Conservation (phyloP, 1,284 basidiomycete genomes). For the Ustilago loliicola region DNA sequence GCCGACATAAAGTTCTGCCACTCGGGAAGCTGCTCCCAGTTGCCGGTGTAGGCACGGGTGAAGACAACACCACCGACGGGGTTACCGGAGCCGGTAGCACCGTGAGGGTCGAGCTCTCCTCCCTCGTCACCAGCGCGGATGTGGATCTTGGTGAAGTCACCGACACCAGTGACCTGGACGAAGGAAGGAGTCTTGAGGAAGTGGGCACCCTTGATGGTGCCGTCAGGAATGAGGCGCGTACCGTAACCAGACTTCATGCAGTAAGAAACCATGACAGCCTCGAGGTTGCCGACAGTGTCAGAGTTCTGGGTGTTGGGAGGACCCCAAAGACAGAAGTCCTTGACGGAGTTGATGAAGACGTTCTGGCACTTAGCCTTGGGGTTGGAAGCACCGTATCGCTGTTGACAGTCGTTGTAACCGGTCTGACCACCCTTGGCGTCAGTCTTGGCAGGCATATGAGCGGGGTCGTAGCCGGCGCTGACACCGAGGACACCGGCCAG, state of each 20-base stretch:
- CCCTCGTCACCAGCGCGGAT: constrained; percentile 66
- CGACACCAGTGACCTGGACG: constrained; percentile 78
- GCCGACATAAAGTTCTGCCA: constrained; percentile 68
- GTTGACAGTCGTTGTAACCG: constrained; percentile 66
- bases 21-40: constrained; percentile 66
- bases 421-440: constrained; percentile 60
- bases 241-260: constrained; percentile 74
- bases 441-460: constrained; percentile 62
- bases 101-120: constrained; percentile 71
- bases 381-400: constrained; percentile 58
- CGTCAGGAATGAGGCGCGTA: constrained; percentile 82
- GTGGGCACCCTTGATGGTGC: constrained; percentile 80
- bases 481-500: constrained; percentile 51
- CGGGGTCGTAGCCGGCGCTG: constrained; percentile 54
- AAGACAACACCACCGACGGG: constrained; percentile 62
- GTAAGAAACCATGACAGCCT: constrained; percentile 80
- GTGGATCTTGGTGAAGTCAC: constrained; percentile 71
- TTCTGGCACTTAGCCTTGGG: constrained; percentile 67
- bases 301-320: constrained; percentile 42
- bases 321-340: constrained; percentile 68
- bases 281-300: constrained; percentile 56
- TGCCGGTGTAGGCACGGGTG: constrained; percentile 57
- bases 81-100: constrained; percentile 63
- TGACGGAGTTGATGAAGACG: constrained; percentile 65
- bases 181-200: constrained; percentile 79